These are phyloP conservation scores for Syzygium aqueum DNA, from an alignment of 345 rosid genomes.

Conservation along the genomic window DNA sequence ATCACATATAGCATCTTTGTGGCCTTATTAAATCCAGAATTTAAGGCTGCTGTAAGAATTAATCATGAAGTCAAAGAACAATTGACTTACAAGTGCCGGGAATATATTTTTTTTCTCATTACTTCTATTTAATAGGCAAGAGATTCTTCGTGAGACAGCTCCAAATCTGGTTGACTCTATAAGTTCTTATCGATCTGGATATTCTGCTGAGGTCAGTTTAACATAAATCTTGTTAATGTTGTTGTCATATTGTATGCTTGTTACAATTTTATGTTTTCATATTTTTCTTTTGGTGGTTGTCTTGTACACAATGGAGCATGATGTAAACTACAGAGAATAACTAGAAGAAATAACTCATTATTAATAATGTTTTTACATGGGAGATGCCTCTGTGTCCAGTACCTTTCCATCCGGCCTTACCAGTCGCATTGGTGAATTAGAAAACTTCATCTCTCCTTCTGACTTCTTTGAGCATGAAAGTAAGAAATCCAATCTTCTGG, in stretches of 20 bases:
- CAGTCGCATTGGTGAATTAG: not conserved
- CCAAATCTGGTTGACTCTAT: constrained; percentile 61
- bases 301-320: not conserved
- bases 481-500: not conserved
- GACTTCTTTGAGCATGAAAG: not conserved
- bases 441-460: not conserved
- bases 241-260: not conserved
- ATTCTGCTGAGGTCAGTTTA: constrained; percentile 59
- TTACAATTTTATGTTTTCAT: not conserved
- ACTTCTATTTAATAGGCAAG: constrained; percentile 38
- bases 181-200: constrained; percentile 89
- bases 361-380: not conserved
- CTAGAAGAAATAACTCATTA: not conserved
- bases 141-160: constrained; percentile 71
- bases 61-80: not conserved
- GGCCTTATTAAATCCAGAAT: not conserved
- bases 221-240: not conserved
- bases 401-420: not conserved
- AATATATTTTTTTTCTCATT: not conserved
- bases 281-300: not conserved
- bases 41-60: not conserved
- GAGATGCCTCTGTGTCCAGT: not conserved
- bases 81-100: not conserved
- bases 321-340: not conserved
- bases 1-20: not conserved